These are phyloP conservation scores for Dendrobium catenatum DNA, from an alignment of 106 monocot genomes.

Conservation along the genomic window DNA sequence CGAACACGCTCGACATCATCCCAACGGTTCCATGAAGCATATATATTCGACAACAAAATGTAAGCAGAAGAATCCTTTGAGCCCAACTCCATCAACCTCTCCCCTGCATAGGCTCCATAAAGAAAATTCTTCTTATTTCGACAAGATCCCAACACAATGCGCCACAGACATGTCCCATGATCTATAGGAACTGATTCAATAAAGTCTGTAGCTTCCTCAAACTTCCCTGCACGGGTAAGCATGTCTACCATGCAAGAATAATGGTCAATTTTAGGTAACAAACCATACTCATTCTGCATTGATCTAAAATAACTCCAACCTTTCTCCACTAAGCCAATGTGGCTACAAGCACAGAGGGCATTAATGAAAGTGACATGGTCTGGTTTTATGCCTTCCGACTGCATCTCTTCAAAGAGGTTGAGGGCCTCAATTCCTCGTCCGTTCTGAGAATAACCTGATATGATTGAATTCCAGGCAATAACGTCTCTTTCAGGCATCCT, in stretches of 20 bases:
- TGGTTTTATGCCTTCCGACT: conserved; percentile 26
- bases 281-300: conserved; percentile 35
- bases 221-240: conserved; percentile 43
- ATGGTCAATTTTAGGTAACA: conserved; percentile 48
- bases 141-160: conserved; percentile 65
- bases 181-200: conserved; percentile 44
- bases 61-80: conserved; percentile 53
- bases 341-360: conserved; percentile 55
- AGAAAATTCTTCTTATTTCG: conserved; percentile 25
- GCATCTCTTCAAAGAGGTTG: conserved; percentile 58
- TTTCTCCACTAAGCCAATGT: conserved; percentile 60
- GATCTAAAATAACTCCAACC: conserved; percentile 57
- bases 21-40: conserved; percentile 49
- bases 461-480: conserved; percentile 69
- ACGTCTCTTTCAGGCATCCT: conserved; percentile 45
- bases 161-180: conserved; percentile 48
- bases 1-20: conserved; percentile 52
- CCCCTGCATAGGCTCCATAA: conserved; percentile 63
- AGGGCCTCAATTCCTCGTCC: conserved; percentile 41
- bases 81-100: conserved; percentile 53
- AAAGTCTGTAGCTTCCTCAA: conserved; percentile 46
- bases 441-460: conserved; percentile 69
- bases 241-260: conserved; percentile 77
- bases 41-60: conserved; percentile 54
- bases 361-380: conserved; percentile 59